Conservation (phyloP, 495 filamentous ascomycete species). For the Neurospora sp. region DNA sequence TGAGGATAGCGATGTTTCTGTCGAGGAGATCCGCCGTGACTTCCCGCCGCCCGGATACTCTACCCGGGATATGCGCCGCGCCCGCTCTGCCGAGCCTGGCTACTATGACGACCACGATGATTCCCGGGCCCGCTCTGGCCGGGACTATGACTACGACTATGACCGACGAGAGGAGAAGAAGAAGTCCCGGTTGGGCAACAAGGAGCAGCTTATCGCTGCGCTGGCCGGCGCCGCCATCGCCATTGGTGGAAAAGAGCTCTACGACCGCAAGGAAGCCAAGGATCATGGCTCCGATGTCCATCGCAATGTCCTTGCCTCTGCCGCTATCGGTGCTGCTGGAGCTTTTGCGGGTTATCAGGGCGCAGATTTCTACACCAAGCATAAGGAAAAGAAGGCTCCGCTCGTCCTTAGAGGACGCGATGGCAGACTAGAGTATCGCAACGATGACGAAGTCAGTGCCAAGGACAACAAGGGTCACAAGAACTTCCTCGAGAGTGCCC, state of each 20-base stretch:
- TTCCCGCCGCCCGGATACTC: slow-evolving; percentile 51
- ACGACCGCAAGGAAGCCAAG: slow-evolving; percentile 43
- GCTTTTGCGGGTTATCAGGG: slow-evolving; percentile 45
- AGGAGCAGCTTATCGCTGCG: slow-evolving; percentile 49
- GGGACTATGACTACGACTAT: slow-evolving; percentile 31
- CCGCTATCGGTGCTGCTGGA: slow-evolving; percentile 44
- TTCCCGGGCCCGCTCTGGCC: slow-evolving; percentile 29
- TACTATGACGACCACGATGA: slow-evolving; percentile 36
- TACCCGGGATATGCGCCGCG: slow-evolving; percentile 41
- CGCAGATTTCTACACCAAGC: slow-evolving; percentile 45
- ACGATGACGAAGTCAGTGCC: slow-evolving; percentile 41
- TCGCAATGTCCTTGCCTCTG: slow-evolving; percentile 41
- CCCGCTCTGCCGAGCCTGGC: slow-evolving; percentile 38
- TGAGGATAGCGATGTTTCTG: slow-evolving; percentile 33
- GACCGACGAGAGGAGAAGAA: slow-evolving; percentile 43
- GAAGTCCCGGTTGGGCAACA: slow-evolving; percentile 39
- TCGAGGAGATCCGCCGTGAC: slow-evolving; percentile 59
- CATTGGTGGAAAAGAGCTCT: slow-evolving; percentile 46
- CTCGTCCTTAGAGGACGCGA: slow-evolving; percentile 32
- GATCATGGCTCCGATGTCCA: slow-evolving; percentile 33
- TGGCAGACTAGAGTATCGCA: slow-evolving; percentile 39
- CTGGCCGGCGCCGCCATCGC: slow-evolving; percentile 42
- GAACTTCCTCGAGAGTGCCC: slow-evolving; percentile 61
- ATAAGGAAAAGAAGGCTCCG: slow-evolving; percentile 30
- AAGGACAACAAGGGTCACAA: slow-evolving; percentile 48